Evolutionary conservation across 2,329 filamentous ascomycete genomes (phyloP).

Genomic region (Phialocephala sp.): DNA sequence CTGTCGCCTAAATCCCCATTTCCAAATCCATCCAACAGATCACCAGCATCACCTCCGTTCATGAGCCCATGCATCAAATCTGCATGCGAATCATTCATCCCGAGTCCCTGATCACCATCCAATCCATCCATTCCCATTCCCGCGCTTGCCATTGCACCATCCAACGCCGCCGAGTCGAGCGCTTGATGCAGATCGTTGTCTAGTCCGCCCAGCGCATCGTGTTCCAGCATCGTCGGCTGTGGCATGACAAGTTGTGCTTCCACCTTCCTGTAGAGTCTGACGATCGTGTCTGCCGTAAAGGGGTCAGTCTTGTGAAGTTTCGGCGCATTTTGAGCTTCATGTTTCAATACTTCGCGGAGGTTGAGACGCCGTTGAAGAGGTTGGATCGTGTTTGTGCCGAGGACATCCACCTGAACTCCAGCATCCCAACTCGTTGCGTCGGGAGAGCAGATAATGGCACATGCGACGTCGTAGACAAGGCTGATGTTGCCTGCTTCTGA

Average conservation of each 20-base stretch:
- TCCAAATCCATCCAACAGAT: constrained; percentile 28
- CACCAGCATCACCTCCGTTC: constrained; percentile 21
- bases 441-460: constrained; percentile 72
- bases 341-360: constrained; percentile 41
- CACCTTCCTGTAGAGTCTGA: constrained; percentile 42
- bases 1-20: constrained; percentile 28
- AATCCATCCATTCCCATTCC: constrained; percentile 18
- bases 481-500: constrained; percentile 63
- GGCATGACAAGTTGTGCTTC: constrained; percentile 37
- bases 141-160: constrained; percentile 19
- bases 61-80: constrained; percentile 36
- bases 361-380: constrained; percentile 39
- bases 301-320: constrained; percentile 38
- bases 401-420: constrained; percentile 20
- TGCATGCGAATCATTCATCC: constrained; percentile 18
- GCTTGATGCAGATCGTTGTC: constrained; percentile 17
- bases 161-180: constrained; percentile 24
- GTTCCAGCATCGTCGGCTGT: constrained; percentile 26
- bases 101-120: constrained; percentile 9
- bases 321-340: constrained; percentile 37
- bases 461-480: constrained; percentile 71
- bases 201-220: constrained; percentile 25
- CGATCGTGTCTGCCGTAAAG: constrained; percentile 38
- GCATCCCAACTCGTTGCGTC: constrained; percentile 48
- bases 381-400: constrained; percentile 20